Conservation (phyloP, 768 basidiomycete species). For the Xerocomellus amylosporus region DNA sequence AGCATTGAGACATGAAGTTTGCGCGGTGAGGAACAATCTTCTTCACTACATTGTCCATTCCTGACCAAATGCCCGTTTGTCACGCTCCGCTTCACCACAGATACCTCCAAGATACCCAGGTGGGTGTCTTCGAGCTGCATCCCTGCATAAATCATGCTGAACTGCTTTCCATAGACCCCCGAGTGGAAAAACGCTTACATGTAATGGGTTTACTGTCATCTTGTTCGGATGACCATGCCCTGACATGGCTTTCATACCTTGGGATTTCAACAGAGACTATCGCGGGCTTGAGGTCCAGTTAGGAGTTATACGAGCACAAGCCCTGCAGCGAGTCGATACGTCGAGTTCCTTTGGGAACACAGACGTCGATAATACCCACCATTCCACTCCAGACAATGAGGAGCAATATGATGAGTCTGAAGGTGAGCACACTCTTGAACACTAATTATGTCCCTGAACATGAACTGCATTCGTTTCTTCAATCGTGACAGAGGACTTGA, state of each 20-base stretch:
- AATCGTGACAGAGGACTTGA: conserved; percentile 6
- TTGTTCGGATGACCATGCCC: neutral
- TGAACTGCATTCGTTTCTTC: neutral
- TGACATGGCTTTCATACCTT: neutral
- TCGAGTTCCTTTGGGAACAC: conserved; percentile 10
- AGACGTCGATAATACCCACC: neutral
- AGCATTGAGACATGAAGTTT: conserved; percentile 50
- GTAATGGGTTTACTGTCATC: conserved; percentile 11
- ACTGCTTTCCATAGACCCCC: conserved; percentile 46
- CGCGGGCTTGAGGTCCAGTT: conserved; percentile 67
- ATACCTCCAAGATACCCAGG: conserved; percentile 71
- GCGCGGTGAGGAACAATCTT: conserved; percentile 40
- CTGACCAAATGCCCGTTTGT: neutral
- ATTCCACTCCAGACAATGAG: neutral
- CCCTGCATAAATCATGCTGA: neutral
- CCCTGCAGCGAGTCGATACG: conserved; percentile 21
- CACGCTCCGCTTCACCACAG: conserved; percentile 32
- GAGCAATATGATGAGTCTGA: conserved; percentile 1
- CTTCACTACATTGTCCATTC: neutral
- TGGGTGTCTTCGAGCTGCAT: conserved; percentile 18
- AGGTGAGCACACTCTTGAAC: conserved; percentile 6
- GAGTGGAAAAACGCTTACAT: conserved; percentile 49
- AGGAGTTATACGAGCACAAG: conserved; percentile 44
- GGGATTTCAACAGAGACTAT: conserved; percentile 54
- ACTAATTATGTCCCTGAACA: neutral